Base-by-base conservation (phyloP, 83 land plant genomes). In the Picea engelmannii region DNA sequence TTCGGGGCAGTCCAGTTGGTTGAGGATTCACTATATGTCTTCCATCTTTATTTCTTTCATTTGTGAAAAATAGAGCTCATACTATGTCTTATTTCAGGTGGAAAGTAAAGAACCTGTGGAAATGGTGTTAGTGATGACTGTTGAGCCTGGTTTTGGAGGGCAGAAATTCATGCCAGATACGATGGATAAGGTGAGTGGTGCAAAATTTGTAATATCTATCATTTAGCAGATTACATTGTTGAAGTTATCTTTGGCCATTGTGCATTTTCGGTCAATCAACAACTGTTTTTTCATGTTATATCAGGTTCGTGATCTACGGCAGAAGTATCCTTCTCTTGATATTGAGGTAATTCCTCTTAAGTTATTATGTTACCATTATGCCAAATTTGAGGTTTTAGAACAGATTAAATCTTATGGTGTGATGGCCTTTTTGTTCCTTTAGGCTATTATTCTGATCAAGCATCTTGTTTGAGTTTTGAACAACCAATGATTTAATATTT, bases 81-180 rank as follows among this genome's bases (percentile, higher is more conserved):
- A 55, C 47, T 3, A 71, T 2, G 23, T 18, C 15, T 73, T 44
- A 44, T 73, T 13, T 60, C 87, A 95, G 98, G 86, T 97, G 66
- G 96, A 95, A 78, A 82, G 83, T 84, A 89, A 87, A 80, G 88
- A 92, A 78, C 92, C 92, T 38, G 96, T 97, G 79, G 99, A 95
- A 75, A 82, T 95, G 96, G 98, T 97, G 15, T 92, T 97, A 65
- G 88, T 97, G 42, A 97, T 97, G 99, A 97, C 99, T 60, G 98
- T 97, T n/a, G 98, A 97, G 87, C 99, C 99, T 79, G 99, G 99
- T 58, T 95, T 97, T 91, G 98, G 96, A 78, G 99, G 99, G 17
- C 98, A 97, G 79, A 93, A 93, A 81, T 97, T 97, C 86, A 95
- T 95, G 96, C 98, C 96, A 67, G 93, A 93, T 63, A 97, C 86